phyloP scores from a whole-genome alignment of 495 filamentous ascomycete genomes.

The Geopyxis carbonaria region DNA sequence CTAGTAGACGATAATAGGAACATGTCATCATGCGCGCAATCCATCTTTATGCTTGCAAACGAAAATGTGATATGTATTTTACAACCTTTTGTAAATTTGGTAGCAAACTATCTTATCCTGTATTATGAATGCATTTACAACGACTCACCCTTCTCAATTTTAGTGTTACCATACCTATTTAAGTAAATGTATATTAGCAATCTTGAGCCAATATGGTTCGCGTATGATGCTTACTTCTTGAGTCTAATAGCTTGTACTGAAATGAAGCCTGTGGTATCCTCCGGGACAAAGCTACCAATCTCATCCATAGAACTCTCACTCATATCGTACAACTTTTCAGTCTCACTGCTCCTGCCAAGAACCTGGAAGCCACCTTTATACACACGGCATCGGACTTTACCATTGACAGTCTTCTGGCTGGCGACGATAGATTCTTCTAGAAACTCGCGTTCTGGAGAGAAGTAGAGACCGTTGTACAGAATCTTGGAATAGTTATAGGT shows the following conservation, averaged over 20 bases:
- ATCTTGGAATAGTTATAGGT: constrained; percentile 57
- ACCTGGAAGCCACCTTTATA: constrained; percentile 68
- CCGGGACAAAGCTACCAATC: constrained; percentile 54
- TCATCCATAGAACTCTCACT: constrained; percentile 75
- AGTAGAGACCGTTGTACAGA: constrained; percentile 72
- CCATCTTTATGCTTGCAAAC: too few species aligned
- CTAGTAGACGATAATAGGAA: too few species aligned
- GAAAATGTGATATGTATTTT: too few species aligned
- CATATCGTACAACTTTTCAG: constrained; percentile 73
- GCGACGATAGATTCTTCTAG: constrained; percentile 54
- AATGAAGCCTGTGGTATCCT: constrained; percentile 57
- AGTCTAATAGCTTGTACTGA: constrained; percentile 66
- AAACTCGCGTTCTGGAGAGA: constrained; percentile 65
- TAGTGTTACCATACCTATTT: constrained; percentile 41
- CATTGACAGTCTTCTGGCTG: constrained; percentile 53
- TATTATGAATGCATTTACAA: too few species aligned
- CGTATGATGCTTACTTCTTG: constrained; percentile 56
- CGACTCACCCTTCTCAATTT: constrained; percentile 42
- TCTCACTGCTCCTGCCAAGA: constrained; percentile 56
- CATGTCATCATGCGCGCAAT: too few species aligned
- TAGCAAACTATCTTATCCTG: too few species aligned
- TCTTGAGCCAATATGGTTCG: not conserved
- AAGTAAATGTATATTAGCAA: not conserved
- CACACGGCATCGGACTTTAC: constrained; percentile 47
- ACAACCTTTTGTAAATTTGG: too few species aligned